phyloP scores from a whole-genome alignment of 768 basidiomycete genomes.

The Mycena haematopus region DNA sequence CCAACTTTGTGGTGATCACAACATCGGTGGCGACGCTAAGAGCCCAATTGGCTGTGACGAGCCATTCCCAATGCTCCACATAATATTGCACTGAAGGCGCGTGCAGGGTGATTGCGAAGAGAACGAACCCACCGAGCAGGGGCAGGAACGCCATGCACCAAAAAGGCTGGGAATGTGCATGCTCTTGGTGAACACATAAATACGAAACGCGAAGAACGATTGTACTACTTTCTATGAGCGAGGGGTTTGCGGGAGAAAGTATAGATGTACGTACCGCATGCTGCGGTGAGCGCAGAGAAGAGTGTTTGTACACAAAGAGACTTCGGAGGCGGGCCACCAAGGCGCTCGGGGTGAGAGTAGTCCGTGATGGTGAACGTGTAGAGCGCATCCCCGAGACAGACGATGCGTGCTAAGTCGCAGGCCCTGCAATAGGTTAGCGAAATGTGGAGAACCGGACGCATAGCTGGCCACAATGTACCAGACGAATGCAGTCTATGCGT shows the following conservation, averaged over 20 bases:
- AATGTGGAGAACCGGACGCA: too few species aligned
- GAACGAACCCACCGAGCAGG: not conserved
- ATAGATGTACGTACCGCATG: not conserved
- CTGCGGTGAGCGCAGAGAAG: not conserved
- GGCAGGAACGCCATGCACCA: not conserved
- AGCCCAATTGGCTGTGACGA: not conserved
- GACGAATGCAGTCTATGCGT: too few species aligned
- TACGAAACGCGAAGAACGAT: not conserved
- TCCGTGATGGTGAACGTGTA: not conserved
- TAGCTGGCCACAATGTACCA: too few species aligned
- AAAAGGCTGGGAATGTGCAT: not conserved
- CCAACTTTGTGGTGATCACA: not conserved
- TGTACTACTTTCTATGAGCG: not conserved
- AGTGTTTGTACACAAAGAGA: not conserved
- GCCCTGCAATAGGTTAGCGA: not conserved
- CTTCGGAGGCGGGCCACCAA: not conserved
- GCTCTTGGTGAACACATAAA: not conserved
- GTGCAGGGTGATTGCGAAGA: not conserved
- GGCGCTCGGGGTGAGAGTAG: slow-evolving; percentile 1
- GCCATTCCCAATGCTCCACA: not conserved
- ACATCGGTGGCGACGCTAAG: not conserved
- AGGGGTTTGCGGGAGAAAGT: not conserved
- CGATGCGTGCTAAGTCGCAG: not conserved
- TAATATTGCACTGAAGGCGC: not conserved
- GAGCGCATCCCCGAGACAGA: not conserved